A percentile compares a stretch with the other conserved stretches of the same genome.
phyloP scores from a whole-genome alignment of 495 filamentous ascomycete species.

The Aspergillus saccharolyticus region DNA sequence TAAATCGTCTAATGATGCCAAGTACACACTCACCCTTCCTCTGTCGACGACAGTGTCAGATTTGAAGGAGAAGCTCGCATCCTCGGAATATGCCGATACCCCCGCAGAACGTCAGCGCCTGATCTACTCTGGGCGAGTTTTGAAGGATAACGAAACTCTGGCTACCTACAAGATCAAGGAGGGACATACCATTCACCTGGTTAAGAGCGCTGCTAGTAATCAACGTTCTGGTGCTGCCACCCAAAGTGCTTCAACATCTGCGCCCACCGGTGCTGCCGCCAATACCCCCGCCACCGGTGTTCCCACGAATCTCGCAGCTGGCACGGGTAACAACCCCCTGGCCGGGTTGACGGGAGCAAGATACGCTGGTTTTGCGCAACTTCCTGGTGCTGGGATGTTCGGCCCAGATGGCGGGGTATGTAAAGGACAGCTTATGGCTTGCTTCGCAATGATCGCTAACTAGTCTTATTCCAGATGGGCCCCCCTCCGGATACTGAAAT shows the following conservation, averaged over 20 bases:
- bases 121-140: constrained; percentile 93
- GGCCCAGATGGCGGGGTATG: constrained; percentile 95
- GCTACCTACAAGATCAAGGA: constrained; percentile 89
- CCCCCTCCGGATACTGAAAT: constrained; percentile 74
- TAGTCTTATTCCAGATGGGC: constrained; percentile 64
- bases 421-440: constrained; percentile 14
- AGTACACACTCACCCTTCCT: constrained; percentile 74
- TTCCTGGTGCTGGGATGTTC: constrained; percentile 86
- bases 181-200: constrained; percentile 92
- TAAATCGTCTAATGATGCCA: constrained; percentile 82
- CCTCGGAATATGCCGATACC: constrained; percentile 74
- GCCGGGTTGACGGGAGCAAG: constrained; percentile 89
- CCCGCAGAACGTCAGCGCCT: constrained; percentile 83
- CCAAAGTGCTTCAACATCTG: constrained; percentile 40
- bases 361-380: constrained; percentile 85
- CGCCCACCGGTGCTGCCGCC: constrained; percentile 47
- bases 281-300: constrained; percentile 54
- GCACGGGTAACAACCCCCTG: constrained; percentile 85
- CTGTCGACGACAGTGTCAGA: constrained; percentile 73
- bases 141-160: constrained; percentile 88
- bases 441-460: constrained; percentile 17
- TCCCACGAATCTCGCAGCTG: constrained; percentile 85
- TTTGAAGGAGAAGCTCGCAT: constrained; percentile 82
- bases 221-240: constrained; percentile 52
- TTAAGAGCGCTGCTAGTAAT: constrained; percentile 93